phyloP scores from a whole-genome alignment of 108 stramenopile genomes.

The Nitzschia palea region DNA sequence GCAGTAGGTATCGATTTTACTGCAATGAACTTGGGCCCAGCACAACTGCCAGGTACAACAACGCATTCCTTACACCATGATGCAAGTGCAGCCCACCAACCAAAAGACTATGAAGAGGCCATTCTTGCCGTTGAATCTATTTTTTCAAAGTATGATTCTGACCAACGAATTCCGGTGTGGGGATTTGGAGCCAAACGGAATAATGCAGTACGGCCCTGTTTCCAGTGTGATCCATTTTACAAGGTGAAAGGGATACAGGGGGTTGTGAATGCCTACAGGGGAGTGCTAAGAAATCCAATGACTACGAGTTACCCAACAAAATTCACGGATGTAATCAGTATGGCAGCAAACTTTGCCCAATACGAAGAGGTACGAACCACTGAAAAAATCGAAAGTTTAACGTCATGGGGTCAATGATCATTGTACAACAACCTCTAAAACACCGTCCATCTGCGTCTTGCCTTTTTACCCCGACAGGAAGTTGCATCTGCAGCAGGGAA shows the following conservation, averaged over 20 bases:
- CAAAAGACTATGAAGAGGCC: conserved; percentile 85
- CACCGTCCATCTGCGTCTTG: conserved; percentile 24
- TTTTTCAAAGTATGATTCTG: conserved; percentile 84
- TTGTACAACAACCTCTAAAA: neutral
- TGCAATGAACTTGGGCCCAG: conserved; percentile 87
- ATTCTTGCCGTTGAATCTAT: conserved; percentile 74
- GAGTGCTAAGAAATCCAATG: conserved; percentile 66
- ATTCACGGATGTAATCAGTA: conserved; percentile 82
- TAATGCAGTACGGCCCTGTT: conserved; percentile 78
- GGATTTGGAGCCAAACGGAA: conserved; percentile 95
- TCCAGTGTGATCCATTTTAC: conserved; percentile 66
- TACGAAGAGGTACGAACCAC: conserved; percentile 43
- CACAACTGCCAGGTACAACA: conserved; percentile 66
- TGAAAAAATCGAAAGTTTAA: neutral
- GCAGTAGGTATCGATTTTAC: conserved; percentile 94
- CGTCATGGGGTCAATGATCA: neutral
- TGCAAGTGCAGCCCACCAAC: conserved; percentile 52
- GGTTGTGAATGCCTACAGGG: conserved; percentile 82
- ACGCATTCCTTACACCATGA: conserved; percentile 79
- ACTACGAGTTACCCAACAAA: conserved; percentile 89
- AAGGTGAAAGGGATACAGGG: conserved; percentile 84
- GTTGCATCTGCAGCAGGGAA: conserved; percentile 45
- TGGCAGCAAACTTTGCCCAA: conserved; percentile 67
- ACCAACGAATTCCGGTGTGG: conserved; percentile 85
- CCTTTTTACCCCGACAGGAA: conserved; percentile 19